phyloP scores from a whole-genome alignment of 1,139 yeast genomes.

The Schwanniomyces etchellsii region DNA sequence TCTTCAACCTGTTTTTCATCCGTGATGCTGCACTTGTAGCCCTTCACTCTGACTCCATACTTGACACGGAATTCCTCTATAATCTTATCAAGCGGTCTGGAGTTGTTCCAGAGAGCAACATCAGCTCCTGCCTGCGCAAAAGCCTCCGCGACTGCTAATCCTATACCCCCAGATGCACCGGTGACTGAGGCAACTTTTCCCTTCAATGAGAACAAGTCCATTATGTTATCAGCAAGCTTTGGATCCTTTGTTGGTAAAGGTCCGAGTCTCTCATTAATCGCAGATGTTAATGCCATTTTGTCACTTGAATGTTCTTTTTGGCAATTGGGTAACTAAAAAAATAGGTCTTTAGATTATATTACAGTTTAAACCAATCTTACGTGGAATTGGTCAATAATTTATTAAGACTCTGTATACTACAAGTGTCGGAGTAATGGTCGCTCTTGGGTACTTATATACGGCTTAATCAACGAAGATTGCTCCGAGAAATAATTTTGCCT shows the following conservation, averaged over 20 bases:
- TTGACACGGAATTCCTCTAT: conserved; percentile 53
- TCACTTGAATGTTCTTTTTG: too few species aligned
- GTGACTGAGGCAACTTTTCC: conserved; percentile 88
- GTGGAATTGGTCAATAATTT: too few species aligned
- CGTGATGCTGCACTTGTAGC: conserved; percentile 69
- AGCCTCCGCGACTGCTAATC: conserved; percentile 78
- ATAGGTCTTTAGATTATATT: too few species aligned
- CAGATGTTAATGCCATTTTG: conserved; percentile 9
- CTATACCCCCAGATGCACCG: conserved; percentile 85
- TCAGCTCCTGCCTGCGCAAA: conserved; percentile 91
- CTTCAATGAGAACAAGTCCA: conserved; percentile 59
- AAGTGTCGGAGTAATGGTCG: too few species aligned
- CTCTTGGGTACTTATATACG: background rate
- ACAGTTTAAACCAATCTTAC: too few species aligned
- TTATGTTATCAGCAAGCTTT: conserved; percentile 20
- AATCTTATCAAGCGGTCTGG: conserved; percentile 51
- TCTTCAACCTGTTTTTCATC: conserved; percentile 53
- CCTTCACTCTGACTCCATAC: conserved; percentile 63
- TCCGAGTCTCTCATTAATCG: conserved; percentile 21
- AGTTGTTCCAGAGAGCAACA: conserved; percentile 69
- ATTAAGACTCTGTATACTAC: too few species aligned
- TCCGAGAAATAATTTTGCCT: too few species aligned
- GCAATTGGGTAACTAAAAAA: too few species aligned
- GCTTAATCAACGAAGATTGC: background rate
- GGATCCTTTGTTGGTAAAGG: conserved; percentile 27